phyloP scores from a whole-genome alignment of 441 rosid genomes.

The Flueggea neowawraea region DNA sequence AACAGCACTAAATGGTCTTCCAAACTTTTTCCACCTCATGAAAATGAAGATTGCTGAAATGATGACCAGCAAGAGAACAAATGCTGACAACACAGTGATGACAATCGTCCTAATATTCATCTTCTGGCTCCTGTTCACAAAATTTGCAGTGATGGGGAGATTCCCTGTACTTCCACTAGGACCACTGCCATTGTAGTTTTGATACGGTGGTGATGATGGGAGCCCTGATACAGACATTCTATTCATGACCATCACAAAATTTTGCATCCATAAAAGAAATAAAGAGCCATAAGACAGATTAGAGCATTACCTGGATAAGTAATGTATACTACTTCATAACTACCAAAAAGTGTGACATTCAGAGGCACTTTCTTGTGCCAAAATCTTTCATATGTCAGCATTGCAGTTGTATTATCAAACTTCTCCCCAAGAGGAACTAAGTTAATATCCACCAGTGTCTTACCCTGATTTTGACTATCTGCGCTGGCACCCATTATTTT shows the following conservation, averaged over 20 bases:
- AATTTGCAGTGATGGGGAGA: conserved; percentile 68
- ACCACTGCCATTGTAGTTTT: conserved; percentile 42
- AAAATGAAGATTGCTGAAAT: conserved; percentile 63
- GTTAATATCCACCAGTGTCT: conserved; percentile 77
- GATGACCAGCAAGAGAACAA: conserved; percentile 70
- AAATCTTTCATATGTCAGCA: conserved; percentile 73
- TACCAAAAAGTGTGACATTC: conserved; percentile 74
- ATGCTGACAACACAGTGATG: conserved; percentile 71
- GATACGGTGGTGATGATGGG: conserved; percentile 78
- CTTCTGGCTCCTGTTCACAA: conserved; percentile 59
- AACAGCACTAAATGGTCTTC: conserved; percentile 82
- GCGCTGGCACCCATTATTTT: conserved; percentile 97
- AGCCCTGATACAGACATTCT: conserved; percentile 46
- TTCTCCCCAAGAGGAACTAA: conserved; percentile 97
- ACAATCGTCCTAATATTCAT: conserved; percentile 70
- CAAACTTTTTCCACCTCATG: conserved; percentile 72
- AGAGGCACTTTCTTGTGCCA: conserved; percentile 70
- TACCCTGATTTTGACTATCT: conserved; percentile 84
- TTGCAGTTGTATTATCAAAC: conserved; percentile 94
- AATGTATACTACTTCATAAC: conserved; percentile 64
- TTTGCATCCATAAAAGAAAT: conserved; percentile 5
- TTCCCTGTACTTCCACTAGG: conserved; percentile 65
- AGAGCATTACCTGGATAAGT: conserved; percentile 77
- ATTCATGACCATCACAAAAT: conserved; percentile 16
- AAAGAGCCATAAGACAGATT: conserved; percentile 11